Base-by-base conservation (phyloP, 2,329 filamentous ascomycete species). In the Stemphylium beticola region DNA sequence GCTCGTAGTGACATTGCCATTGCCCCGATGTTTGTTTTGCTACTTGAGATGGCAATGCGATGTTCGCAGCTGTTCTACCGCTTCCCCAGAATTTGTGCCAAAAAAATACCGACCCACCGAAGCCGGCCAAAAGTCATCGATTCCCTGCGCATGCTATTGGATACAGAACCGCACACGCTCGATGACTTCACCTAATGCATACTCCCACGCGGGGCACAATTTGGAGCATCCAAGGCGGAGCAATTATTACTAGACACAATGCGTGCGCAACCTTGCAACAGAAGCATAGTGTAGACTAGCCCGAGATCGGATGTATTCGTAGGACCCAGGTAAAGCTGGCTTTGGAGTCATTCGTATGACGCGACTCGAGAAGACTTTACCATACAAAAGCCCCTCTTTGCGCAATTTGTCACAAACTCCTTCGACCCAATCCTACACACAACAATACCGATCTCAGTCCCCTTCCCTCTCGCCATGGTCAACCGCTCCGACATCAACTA, bases 401-500 rank as follows among this genome's bases (percentile, higher is more conserved):
- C 49, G 49, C 37, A 38, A 22, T 48, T 44, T 24, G 26, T 34
- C 44, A 32, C 45, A 36, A 45, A 29, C 50, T 36, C 49, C 46
- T 39, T 48, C 43, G 36, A 32, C 36, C 39, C 10, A 22, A 14
- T 14, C 34, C 22, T 42, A 12, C 36, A 38, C 37, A 26, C 33
- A 36, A 34, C 15, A 29, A 17, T 49, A 39, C 40, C 48, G 43
- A n/a, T 49, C 26, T 26, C 26, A 52, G 38, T 34, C 18, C 20
- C 12, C 26, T 26, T 49, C 22, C 41, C 48, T 55, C 29, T 40
- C 60, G 58, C 51, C 61, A 91, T 93, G 90, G 87, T 89, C 68
- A 80, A 85, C 61, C 83, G 91, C 76, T 82, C 86, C 66, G 88
- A 93, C 61, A 85, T 95, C 73, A 84, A 87, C 62, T 95, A 96